Evolutionary conservation across 108 stramenopile species (phyloP).

Genomic region (Fistulifera pelliculosa): DNA sequence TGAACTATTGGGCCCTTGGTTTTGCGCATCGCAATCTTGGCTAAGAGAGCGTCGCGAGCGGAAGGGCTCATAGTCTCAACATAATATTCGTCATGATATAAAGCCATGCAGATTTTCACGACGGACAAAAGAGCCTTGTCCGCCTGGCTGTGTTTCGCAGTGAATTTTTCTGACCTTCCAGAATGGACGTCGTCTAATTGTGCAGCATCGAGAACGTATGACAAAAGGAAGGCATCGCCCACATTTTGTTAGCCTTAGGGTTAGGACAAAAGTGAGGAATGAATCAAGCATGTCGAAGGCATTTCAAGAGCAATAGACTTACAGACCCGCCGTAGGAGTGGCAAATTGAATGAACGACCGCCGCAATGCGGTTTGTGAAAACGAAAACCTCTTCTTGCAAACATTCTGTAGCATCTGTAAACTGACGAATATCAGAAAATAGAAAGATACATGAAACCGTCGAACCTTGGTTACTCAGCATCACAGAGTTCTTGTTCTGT

Average conservation of each 20-base stretch:
- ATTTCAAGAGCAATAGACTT: too few relatives aligned
- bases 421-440: slow-evolving; percentile 93
- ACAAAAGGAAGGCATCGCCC: slow-evolving; percentile 90
- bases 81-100: slow-evolving; percentile 65
- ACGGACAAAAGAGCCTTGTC: slow-evolving; percentile 78
- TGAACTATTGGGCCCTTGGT: slow-evolving; percentile 68
- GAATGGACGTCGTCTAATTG: neutral
- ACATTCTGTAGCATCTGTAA: slow-evolving; percentile 91
- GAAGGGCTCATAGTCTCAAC: slow-evolving; percentile 50
- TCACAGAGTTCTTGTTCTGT: slow-evolving; percentile 50
- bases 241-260: slow-evolving; percentile 97
- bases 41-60: slow-evolving; percentile 36
- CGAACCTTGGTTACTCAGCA: slow-evolving; percentile 59
- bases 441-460: slow-evolving; percentile 84
- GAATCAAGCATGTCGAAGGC: too few relatives aligned
- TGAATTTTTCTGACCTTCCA: slow-evolving; percentile 10
- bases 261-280: too few relatives aligned
- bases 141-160: slow-evolving; percentile 60
- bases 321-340: slow-evolving; percentile 72
- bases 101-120: slow-evolving; percentile 73
- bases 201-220: slow-evolving; percentile 62
- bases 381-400: slow-evolving; percentile 94
- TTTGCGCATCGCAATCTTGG: slow-evolving; percentile 54
- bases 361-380: slow-evolving; percentile 90
- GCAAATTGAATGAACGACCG: slow-evolving; percentile 84